Conservation (phyloP, 2,329 filamentous ascomycete genomes). For the Alternaria infectoria region DNA sequence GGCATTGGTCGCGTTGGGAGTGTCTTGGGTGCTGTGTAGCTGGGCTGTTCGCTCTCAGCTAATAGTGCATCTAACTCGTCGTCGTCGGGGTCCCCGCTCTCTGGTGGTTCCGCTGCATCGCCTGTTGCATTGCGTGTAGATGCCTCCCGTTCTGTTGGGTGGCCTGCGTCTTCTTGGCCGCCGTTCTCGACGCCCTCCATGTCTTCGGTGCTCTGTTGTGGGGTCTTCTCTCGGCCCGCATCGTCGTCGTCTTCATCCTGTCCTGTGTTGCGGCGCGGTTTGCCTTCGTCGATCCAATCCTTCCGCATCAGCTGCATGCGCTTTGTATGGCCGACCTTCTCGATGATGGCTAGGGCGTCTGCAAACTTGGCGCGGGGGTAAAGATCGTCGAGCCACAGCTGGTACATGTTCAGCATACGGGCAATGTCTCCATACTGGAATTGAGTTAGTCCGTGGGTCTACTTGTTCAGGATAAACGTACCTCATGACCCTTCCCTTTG, state of each 20-base stretch:
- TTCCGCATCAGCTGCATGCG: slow-evolving; percentile 74
- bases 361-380: slow-evolving; percentile 94
- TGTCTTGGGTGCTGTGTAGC: slow-evolving; percentile 9
- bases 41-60: slow-evolving; percentile 51
- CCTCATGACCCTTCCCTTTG: slow-evolving; percentile 94
- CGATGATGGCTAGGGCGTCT: slow-evolving; percentile 87
- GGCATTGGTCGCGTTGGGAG: slow-evolving; percentile 14
- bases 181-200: slow-evolving; percentile 18
- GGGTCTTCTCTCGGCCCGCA: background rate
- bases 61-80: slow-evolving; percentile 63
- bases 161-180: background rate
- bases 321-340: slow-evolving; percentile 89
- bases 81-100: slow-evolving; percentile 53
- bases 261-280: slow-evolving; percentile 54
- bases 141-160: background rate
- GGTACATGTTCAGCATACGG: slow-evolving; percentile 85
- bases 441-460: slow-evolving; percentile 13
- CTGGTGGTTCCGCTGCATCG: slow-evolving; percentile 13
- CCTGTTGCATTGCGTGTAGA: slow-evolving; percentile 17
- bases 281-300: slow-evolving; percentile 83
- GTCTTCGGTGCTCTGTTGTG: slow-evolving; percentile 7
- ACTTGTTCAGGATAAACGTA: slow-evolving; percentile 42
- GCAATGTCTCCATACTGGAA: slow-evolving; percentile 80
- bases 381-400: slow-evolving; percentile 94
- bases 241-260: slow-evolving; percentile 38